A percentile compares a stretch with the other conserved stretches of the same genome.
These are phyloP conservation scores for Quambalaria eucalypti DNA, from an alignment of 1,284 basidiomycete species.

Conservation along the genomic window DNA sequence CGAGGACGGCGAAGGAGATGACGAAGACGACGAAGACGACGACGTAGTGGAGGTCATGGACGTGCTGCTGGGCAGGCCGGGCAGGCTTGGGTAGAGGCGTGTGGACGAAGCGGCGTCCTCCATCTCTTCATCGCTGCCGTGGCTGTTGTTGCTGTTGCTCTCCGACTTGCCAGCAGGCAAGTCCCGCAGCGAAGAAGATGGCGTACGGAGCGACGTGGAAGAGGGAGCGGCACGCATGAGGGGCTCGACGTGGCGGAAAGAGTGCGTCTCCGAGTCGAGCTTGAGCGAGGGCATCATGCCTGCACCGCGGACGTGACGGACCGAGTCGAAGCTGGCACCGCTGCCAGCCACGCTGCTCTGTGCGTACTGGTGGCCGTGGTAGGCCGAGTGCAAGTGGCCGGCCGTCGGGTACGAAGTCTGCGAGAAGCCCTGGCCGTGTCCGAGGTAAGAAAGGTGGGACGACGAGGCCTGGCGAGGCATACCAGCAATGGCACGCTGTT, in stretches of 20 bases:
- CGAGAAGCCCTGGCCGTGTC: conserved; percentile 1
- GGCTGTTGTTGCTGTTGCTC: background rate
- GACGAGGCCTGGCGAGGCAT: background rate
- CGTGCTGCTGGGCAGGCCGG: background rate
- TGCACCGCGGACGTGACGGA: conserved; percentile 19
- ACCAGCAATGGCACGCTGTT: conserved; percentile 1
- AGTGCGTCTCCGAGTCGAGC: conserved; percentile 22
- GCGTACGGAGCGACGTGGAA: conserved; percentile 16
- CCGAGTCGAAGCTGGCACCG: conserved; percentile 17
- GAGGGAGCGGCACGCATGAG: conserved; percentile 37
- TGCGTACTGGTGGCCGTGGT: conserved; percentile 8
- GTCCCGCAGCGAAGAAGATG: conserved; percentile 10
- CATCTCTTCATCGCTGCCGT: conserved; percentile 13
- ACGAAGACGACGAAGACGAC: too few relatives aligned
- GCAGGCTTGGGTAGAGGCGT: background rate
- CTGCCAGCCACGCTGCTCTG: background rate
- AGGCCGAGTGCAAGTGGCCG: conserved; percentile 5
- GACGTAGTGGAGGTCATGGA: too few relatives aligned
- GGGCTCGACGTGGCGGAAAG: conserved; percentile 38
- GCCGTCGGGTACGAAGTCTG: background rate
- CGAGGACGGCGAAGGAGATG: too few relatives aligned
- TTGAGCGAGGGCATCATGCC: conserved; percentile 32
- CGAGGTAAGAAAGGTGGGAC: background rate
- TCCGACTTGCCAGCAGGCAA: background rate
- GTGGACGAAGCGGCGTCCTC: conserved; percentile 10